phyloP scores from a whole-genome alignment of 352 stramenopile species.

The Plasmopara viticola region DNA sequence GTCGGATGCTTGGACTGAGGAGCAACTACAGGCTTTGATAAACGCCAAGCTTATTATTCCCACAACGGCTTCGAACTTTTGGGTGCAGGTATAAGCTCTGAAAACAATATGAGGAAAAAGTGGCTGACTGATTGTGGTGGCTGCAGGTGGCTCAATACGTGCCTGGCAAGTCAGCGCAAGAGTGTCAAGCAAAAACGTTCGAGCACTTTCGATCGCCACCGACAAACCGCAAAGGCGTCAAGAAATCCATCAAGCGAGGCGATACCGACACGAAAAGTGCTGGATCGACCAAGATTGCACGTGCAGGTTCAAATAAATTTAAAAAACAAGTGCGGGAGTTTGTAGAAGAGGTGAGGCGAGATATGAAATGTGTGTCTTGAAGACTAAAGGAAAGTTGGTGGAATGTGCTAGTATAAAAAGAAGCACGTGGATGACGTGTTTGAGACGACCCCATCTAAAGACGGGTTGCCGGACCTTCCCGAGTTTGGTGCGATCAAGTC shows the following conservation, averaged over 20 bases:
- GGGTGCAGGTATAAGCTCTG: slow-evolving; percentile 31
- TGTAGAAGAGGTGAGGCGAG: slow-evolving; percentile 34
- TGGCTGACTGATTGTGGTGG: slow-evolving; percentile 1
- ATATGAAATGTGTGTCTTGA: background rate
- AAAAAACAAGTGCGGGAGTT: slow-evolving; percentile 83
- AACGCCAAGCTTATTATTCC: slow-evolving; percentile 55
- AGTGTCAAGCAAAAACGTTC: slow-evolving; percentile 60
- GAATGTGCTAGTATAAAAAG: slow-evolving; percentile 46
- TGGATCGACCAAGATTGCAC: slow-evolving; percentile 48
- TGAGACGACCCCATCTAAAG: slow-evolving; percentile 42
- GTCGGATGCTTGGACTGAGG: slow-evolving; percentile 36
- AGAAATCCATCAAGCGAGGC: slow-evolving; percentile 23
- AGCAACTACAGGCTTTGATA: slow-evolving; percentile 43
- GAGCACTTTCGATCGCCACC: slow-evolving; percentile 45
- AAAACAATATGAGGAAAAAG: background rate
- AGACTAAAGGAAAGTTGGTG: background rate
- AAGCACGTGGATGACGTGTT: slow-evolving; percentile 73
- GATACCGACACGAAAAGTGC: slow-evolving; percentile 6
- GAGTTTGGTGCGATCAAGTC: slow-evolving; percentile 53
- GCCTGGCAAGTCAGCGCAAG: slow-evolving; percentile 45
- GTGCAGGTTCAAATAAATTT: slow-evolving; percentile 68
- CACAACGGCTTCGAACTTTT: slow-evolving; percentile 61
- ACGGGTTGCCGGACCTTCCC: slow-evolving; percentile 26
- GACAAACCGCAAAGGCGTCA: slow-evolving; percentile 23
- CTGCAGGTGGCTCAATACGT: slow-evolving; percentile 37